A percentile compares a stretch with the other conserved stretches of the same genome.
These are phyloP conservation scores for Neolentinus lepideus DNA, from an alignment of 1,284 basidiomycete species.

Conservation along the genomic window DNA sequence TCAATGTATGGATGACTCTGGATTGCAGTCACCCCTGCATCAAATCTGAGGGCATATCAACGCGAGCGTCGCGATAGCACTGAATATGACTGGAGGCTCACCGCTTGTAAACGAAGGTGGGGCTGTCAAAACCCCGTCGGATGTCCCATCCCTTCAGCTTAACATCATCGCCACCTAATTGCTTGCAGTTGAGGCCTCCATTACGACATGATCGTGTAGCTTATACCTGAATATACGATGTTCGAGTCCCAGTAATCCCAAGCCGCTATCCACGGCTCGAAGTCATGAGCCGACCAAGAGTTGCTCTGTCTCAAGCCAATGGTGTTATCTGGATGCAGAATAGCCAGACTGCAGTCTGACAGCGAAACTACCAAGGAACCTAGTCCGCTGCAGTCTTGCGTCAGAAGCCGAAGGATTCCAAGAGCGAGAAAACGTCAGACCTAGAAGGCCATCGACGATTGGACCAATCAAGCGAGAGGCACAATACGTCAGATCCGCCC, in stretches of 20 bases:
- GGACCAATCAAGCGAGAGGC: slow-evolving; percentile 87
- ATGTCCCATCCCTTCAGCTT: slow-evolving; percentile 90
- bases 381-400: slow-evolving; percentile 27
- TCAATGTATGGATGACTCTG: slow-evolving; percentile 79
- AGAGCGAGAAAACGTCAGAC: slow-evolving; percentile 11
- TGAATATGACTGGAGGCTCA: slow-evolving; percentile 21
- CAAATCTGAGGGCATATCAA: slow-evolving; percentile 56
- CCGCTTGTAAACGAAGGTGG: slow-evolving; percentile 73
- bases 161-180: slow-evolving; percentile 89
- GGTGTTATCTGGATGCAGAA: slow-evolving; percentile 41
- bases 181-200: slow-evolving; percentile 1
- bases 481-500: slow-evolving; percentile 54
- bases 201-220: not conserved
- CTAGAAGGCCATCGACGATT: slow-evolving; percentile 40
- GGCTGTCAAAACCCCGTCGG: slow-evolving; percentile 52
- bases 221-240: slow-evolving; percentile 77
- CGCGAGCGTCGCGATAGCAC: not conserved
- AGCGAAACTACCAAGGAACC: slow-evolving; percentile 72
- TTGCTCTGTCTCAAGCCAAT: slow-evolving; percentile 36
- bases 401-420: slow-evolving; percentile 3
- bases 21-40: slow-evolving; percentile 90
- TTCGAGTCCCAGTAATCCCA: slow-evolving; percentile 83
- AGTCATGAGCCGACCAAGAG: slow-evolving; percentile 86
- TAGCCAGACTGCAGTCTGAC: slow-evolving; percentile 67
- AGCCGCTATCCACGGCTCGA: slow-evolving; percentile 91